Evolutionary conservation across 2,329 filamentous ascomycete species (phyloP), one percentile per base, ranked within the genome.

Genomic region (Pseudogymnoascus pannorum): DNA sequence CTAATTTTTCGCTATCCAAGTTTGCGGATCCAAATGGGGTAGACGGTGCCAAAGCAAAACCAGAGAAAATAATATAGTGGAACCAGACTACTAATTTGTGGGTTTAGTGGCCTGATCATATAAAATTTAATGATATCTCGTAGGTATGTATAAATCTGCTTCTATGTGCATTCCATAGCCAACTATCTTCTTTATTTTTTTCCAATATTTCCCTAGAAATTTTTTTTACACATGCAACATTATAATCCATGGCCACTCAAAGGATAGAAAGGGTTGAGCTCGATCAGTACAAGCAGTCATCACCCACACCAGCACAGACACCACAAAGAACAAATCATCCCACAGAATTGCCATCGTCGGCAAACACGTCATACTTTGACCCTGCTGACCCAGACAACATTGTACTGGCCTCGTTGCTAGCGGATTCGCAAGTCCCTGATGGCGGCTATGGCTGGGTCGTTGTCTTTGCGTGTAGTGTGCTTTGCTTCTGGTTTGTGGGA

Each of bases 401-500:
- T 9, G 72, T 81, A 64, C 72, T 76, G 54, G 76, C 76, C 2
- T 81, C 78, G 0, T 74, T 73, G 3, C 64, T 75, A 2, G 77
- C 75, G 4, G 79, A 81, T 67, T 74, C 76, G 0, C 66, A 75
- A 26, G 76, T 75, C 0, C 81, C 81, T 0, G 80, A 84, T 54
- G 81, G 81, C 26, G 81, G 80, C 22, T 82, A 83, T 66, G 81
- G 81, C 63, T 84, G 81, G 81, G 73, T 78, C 12, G 74, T 86
- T 6, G 79, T 86, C 22, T 72, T 71, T 2, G 75, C 74, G 31
- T 82, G 79, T 65, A 76, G 78, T 2, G 67, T 81, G 1, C 67
- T 84, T 9, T 76, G 79, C 1, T 86, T 81, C 74, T 84, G 80
- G 81, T 76, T 79, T 59, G 77, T 81, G 57, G 83, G 83, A 58